Evolutionary conservation across 1,284 basidiomycete genomes (phyloP), one percentile per base, ranked within the genome.

Genomic region (Tranzscheliella williamsii): DNA sequence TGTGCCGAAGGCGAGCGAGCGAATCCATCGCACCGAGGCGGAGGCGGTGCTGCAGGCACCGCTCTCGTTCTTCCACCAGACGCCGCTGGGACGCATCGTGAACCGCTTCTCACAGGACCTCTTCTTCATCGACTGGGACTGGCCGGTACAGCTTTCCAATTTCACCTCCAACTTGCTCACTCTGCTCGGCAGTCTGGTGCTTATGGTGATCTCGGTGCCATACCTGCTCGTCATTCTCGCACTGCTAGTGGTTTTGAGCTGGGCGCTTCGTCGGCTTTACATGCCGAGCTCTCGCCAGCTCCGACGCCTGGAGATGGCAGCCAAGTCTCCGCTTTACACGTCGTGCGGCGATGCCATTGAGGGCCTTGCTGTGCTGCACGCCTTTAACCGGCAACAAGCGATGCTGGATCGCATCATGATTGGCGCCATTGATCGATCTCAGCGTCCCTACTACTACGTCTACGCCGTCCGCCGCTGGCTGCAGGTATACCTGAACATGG

Each of bases 71-170:
- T 55, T 66, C 29, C 38, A 60, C 22, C 27, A 29, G 17, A 51
- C 39, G n/a, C 38, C 52, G 12, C 17, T 27, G 9, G 65, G 65
- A 15, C 46, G 42, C 18, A 49, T 68, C 24, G 31, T 66, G 35
- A 66, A 66, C 27, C 47, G 64, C 7, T 66, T 66, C 42, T 58
- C 63, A 18, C 57, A 63, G 33, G 64, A 66, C 29, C 35, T 68
- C 38, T 67, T 50, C 21, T 26, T 34, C n/a, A 18, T 63, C 21
- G 66, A 68, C 34, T 56, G 29, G 34, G 56, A 38, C 30, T 56
- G 16, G 20, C 27, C 18, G n/a, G 57, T 8, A 36, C 44, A 22
- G 18, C 36, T 17, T 20, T 21, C 17, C 48, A 57, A 30, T 41
- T 57, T 22, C 18, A 46, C 11, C n/a, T 20, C 20, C 12, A 27